Base-by-base conservation (phyloP, 768 basidiomycete genomes). In the Lepiota venenata region DNA sequence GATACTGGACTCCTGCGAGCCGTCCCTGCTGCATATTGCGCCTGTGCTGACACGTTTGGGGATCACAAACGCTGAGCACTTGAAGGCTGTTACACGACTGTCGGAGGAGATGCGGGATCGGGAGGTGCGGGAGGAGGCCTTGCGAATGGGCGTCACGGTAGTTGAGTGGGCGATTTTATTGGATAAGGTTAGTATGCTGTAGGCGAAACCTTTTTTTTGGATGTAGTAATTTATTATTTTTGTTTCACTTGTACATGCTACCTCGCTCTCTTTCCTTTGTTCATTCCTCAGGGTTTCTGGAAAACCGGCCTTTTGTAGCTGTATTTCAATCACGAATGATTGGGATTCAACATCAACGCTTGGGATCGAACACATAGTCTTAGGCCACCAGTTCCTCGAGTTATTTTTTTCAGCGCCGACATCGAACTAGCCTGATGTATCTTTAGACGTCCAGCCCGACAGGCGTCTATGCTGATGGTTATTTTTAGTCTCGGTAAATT, bases 81-180 rank as follows among this genome's bases (percentile, higher is more conserved):
- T 90, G 36, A 72, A 77, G 10, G 88, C 88, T 2, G 69, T 89
- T 15, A 77, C 75, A 8, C 73, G 78, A 51, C 66, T 90, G 57
- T 79, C 78, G 36, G 84, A 85, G 51, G 83, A 80, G 56, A 88
- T 83, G 18, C 69, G 88, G 58, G 81, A 90, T 65, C 70, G 80
- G 54, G 85, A 88, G 64, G 74, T 90, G 44, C 85, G 77, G 66
- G 84, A 86, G 60, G 84, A 83, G 59, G 88, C 86, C 50, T 62
- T 90, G 67, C 80, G 71, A 63, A 71, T 79, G 60, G 88, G 88
- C 1, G 72, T 90, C 47, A 88, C 86, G 0, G 75, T 87, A 7
- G 72, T 90, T 69, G 88, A 90, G 61, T 90, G 88, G 88, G 88
- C 88, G 18, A 85, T 89, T 61, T 71, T 90, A 60, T 66, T 90